Percentiles rank a stretch among this genome's conserved stretches.
phyloP scores from a whole-genome alignment of 1,284 basidiomycete species.

The Fistulina hepatica region DNA sequence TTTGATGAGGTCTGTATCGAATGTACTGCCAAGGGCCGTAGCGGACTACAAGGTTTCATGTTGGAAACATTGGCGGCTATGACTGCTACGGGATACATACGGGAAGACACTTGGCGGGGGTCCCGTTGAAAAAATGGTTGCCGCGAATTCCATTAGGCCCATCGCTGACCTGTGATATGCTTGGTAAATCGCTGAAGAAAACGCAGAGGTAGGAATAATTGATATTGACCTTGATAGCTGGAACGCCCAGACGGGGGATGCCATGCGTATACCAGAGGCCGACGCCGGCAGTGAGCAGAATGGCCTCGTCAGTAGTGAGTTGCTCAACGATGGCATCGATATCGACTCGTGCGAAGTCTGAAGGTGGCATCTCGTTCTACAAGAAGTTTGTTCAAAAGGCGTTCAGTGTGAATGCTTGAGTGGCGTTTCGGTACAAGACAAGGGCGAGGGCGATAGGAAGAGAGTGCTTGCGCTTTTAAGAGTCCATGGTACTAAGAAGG shows the following conservation, averaged over 20 bases:
- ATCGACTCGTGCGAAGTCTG: conserved; percentile 55
- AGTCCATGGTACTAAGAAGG: no score
- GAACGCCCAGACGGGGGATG: conserved; percentile 54
- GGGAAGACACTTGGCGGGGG: conserved; percentile 51
- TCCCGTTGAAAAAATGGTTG: conserved; percentile 54
- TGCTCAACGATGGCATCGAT: conserved; percentile 50
- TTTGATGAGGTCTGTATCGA: conserved; percentile 55
- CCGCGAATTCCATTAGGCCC: conserved; percentile 59
- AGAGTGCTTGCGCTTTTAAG: no score
- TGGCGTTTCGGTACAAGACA: background rate
- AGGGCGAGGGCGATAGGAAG: no score
- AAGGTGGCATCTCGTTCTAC: conserved; percentile 65
- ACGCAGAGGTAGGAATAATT: background rate
- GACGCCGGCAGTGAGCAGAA: conserved; percentile 57
- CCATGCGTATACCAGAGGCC: conserved; percentile 69
- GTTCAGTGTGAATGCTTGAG: background rate
- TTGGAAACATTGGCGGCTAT: background rate
- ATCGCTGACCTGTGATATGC: conserved; percentile 45
- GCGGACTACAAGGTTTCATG: conserved; percentile 28
- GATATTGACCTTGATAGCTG: conserved; percentile 51
- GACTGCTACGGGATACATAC: conserved; percentile 19
- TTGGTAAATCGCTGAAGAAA: background rate
- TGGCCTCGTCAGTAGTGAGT: conserved; percentile 61
- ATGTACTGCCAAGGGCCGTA: conserved; percentile 67
- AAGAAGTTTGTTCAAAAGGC: background rate